Percentiles rank a stretch among this genome's conserved stretches.
phyloP scores from a whole-genome alignment of 2,329 filamentous ascomycete species.

The Calonectria hongkongensis region DNA sequence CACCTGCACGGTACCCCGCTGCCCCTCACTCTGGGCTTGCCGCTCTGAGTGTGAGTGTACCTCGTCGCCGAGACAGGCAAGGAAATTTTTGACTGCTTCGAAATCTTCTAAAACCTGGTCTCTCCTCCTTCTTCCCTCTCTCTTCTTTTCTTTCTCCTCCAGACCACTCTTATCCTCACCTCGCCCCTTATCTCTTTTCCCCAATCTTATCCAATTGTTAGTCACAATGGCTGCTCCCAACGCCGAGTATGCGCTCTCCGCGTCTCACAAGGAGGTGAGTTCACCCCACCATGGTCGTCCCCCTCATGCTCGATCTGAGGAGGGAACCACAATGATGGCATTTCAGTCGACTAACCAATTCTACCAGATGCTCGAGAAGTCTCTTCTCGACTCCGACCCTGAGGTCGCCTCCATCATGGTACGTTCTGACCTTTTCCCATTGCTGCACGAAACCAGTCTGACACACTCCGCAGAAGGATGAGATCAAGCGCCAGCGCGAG shows the following conservation, averaged over 20 bases:
- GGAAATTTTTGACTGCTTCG: slow-evolving; percentile 45
- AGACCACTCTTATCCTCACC: slow-evolving; percentile 3
- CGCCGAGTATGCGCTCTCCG: slow-evolving; percentile 71
- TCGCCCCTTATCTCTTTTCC: slow-evolving; percentile 20
- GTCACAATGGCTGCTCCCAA: slow-evolving; percentile 64
- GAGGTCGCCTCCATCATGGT: slow-evolving; percentile 99
- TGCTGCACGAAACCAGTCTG: slow-evolving; percentile 48
- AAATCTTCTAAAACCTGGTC: slow-evolving; percentile 41
- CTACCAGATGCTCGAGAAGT: slow-evolving; percentile 92
- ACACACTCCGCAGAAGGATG: slow-evolving; percentile 79
- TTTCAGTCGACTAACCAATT: slow-evolving; percentile 43
- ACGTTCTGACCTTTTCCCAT: slow-evolving; percentile 57
- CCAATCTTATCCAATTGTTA: slow-evolving; percentile 40
- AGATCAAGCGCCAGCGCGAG: slow-evolving; percentile 97
- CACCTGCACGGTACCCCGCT: slow-evolving; percentile 49
- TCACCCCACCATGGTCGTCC: slow-evolving; percentile 44
- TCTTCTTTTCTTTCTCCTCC: slow-evolving; percentile 35
- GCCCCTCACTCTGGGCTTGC: slow-evolving; percentile 35
- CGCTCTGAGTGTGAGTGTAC: slow-evolving; percentile 18
- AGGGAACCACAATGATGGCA: not conserved
- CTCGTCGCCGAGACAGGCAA: slow-evolving; percentile 27
- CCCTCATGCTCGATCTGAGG: not conserved
- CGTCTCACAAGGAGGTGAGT: slow-evolving; percentile 73
- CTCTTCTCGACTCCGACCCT: slow-evolving; percentile 91
- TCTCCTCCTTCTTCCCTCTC: slow-evolving; percentile 29